Evolutionary conservation across 352 stramenopile genomes (phyloP).

Genomic region (Aphanomyces invadans): DNA sequence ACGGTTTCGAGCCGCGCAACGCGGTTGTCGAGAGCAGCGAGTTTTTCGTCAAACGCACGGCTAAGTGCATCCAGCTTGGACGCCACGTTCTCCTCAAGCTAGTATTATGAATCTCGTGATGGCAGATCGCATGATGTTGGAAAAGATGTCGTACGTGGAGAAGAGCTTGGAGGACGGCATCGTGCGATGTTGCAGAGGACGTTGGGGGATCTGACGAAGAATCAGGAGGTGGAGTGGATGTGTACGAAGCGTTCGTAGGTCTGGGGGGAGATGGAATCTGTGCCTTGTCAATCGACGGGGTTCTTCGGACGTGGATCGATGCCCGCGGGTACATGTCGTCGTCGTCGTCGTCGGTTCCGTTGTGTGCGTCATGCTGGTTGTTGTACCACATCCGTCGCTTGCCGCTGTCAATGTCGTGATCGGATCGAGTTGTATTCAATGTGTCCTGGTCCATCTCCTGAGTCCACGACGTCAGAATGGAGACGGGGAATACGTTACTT

Average conservation of each 20-base stretch:
- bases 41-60: not conserved
- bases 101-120: not conserved
- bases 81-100: constrained; percentile 5
- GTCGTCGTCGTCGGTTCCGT: too few species aligned
- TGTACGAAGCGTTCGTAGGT: too few species aligned
- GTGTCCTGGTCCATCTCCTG: not conserved
- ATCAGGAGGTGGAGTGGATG: not conserved
- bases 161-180: not conserved
- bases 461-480: not conserved
- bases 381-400: not conserved
- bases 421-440: not conserved
- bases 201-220: not conserved
- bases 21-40: constrained; percentile 4
- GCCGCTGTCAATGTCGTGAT: not conserved
- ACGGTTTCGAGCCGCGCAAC: constrained; percentile 6
- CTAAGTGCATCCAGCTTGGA: constrained; percentile 10
- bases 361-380: constrained; percentile 1
- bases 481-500: not conserved
- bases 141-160: not conserved
- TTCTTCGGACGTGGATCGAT: not conserved
- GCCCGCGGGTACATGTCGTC: constrained; percentile 19
- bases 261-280: too few species aligned
- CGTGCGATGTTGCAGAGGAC: not conserved
- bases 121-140: not conserved
- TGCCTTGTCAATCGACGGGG: not conserved